Conservation (phyloP, 768 basidiomycete species). For the Russula olivacea region DNA sequence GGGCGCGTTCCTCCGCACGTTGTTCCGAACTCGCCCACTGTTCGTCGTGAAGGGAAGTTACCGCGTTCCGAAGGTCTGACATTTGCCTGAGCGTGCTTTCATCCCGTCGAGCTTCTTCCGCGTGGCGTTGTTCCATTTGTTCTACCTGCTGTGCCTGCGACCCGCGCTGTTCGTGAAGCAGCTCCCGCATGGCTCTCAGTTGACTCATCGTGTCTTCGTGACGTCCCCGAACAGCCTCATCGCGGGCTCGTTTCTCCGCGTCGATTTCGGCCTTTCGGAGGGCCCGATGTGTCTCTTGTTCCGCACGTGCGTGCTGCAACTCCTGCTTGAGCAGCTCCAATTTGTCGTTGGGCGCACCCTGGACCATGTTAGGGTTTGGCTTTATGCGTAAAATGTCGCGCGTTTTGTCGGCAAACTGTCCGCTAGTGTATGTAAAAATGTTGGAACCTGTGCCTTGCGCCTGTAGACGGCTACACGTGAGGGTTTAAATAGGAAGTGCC, state of each 20-base stretch:
- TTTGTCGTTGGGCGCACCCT: conserved; percentile 6
- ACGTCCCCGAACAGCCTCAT: conserved; percentile 4
- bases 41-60: conserved; percentile 12
- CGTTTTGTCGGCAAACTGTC: conserved; percentile 1
- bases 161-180: conserved; percentile 1
- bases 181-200: conserved; percentile 10
- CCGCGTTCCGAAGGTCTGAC: conserved; percentile 11
- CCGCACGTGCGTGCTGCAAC: conserved; percentile 12
- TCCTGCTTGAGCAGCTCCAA: conserved; percentile 12
- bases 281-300: conserved; percentile 13
- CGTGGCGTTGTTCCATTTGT: conserved; percentile 8
- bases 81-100: conserved; percentile 8
- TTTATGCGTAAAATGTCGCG: conserved; percentile 4
- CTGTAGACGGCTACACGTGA: conserved; percentile 3
- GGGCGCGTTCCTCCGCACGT: conserved; percentile 5
- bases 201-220: conserved; percentile 21
- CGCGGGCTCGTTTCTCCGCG: conserved; percentile 1
- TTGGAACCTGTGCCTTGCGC: neutral
- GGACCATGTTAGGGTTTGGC: conserved; percentile 7
- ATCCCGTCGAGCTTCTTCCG: conserved; percentile 7
- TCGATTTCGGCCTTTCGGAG: conserved; percentile 1
- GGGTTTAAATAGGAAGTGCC: neutral
- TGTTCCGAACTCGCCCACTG: conserved; percentile 8
- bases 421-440: neutral
- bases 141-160: conserved; percentile 8